These are phyloP conservation scores for Aspergillus cristatus DNA, from an alignment of 495 filamentous ascomycete genomes.

Conservation along the genomic window DNA sequence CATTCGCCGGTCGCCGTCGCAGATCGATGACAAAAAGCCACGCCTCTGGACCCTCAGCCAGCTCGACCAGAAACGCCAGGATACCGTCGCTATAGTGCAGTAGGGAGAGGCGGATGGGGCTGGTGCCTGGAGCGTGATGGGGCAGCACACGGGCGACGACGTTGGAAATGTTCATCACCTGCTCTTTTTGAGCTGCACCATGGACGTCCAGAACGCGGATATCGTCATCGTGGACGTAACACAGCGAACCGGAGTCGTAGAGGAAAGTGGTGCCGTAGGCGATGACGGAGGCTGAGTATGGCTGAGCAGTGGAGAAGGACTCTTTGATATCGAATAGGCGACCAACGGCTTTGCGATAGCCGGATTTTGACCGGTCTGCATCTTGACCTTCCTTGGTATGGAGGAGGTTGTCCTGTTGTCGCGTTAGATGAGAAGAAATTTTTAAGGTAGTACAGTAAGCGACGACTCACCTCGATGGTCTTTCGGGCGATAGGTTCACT, in stretches of 20 bases:
- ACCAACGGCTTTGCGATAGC: constrained; percentile 48
- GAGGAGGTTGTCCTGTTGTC: constrained; percentile 42
- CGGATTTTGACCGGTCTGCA: constrained; percentile 34
- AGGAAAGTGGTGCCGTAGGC: constrained; percentile 53
- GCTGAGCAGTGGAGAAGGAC: constrained; percentile 52
- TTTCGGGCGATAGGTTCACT: constrained; percentile 55
- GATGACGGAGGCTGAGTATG: constrained; percentile 51
- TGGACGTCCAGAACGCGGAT: constrained; percentile 60
- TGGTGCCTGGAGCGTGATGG: constrained; percentile 12
- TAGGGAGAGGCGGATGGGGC: constrained; percentile 43
- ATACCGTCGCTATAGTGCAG: constrained; percentile 55
- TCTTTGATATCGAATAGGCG: constrained; percentile 51
- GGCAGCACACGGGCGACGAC: constrained; percentile 31
- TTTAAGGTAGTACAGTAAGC: too few species aligned
- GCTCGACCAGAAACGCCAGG: constrained; percentile 41
- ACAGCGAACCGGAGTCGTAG: constrained; percentile 54
- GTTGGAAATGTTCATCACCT: constrained; percentile 47
- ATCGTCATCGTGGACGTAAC: constrained; percentile 46
- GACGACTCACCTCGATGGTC: constrained; percentile 45
- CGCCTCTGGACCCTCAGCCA: constrained; percentile 25
- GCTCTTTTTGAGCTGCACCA: constrained; percentile 37
- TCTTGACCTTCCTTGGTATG: constrained; percentile 49
- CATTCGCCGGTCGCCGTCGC: constrained; percentile 8
- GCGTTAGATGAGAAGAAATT: constrained; percentile 3
- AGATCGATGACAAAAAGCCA: constrained; percentile 56